Evolutionary conservation across 768 basidiomycete species (phyloP).

Genomic region (Plicaturopsis crispa): DNA sequence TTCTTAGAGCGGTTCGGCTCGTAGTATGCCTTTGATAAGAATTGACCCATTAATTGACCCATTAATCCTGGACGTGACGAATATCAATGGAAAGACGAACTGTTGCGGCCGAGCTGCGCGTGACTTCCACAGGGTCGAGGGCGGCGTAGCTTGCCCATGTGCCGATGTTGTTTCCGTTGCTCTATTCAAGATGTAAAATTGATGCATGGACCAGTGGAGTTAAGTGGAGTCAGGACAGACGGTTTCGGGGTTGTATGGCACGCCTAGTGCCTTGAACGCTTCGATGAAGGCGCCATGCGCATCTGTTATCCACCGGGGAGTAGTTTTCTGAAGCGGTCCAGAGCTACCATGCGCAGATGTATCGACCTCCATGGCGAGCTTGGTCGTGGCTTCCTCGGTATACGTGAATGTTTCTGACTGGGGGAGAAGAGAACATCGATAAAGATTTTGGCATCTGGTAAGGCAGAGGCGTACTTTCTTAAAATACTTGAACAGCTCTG

Average conservation of each 20-base stretch:
- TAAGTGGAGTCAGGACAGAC: too few relatives aligned
- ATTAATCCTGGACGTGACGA: too few relatives aligned
- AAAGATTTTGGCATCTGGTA: too few relatives aligned
- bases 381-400: too few relatives aligned
- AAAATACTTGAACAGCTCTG: conserved; percentile 11
- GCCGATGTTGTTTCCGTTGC: conserved; percentile 12
- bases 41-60: too few relatives aligned
- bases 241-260: conserved; percentile 11
- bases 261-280: conserved; percentile 9
- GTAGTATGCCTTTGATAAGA: too few relatives aligned
- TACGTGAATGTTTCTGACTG: too few relatives aligned
- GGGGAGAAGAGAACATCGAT: too few relatives aligned
- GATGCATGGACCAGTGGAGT: too few relatives aligned
- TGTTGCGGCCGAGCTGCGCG: conserved; percentile 13
- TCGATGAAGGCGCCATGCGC: conserved; percentile 4
- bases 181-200: too few relatives aligned
- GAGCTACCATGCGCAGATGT: conserved; percentile 4
- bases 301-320: conserved; percentile 5
- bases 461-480: conserved; percentile 6
- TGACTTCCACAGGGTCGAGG: conserved; percentile 8
- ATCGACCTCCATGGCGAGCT: conserved; percentile 4
- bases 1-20: conserved; percentile 9
- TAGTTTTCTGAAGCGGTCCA: conserved; percentile 12
- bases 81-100: conserved; percentile 4
- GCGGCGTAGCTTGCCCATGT: conserved; percentile 7